These are phyloP conservation scores for Bruguiera gymnorhiza DNA, from an alignment of 345 rosid species.

Conservation along the genomic window DNA sequence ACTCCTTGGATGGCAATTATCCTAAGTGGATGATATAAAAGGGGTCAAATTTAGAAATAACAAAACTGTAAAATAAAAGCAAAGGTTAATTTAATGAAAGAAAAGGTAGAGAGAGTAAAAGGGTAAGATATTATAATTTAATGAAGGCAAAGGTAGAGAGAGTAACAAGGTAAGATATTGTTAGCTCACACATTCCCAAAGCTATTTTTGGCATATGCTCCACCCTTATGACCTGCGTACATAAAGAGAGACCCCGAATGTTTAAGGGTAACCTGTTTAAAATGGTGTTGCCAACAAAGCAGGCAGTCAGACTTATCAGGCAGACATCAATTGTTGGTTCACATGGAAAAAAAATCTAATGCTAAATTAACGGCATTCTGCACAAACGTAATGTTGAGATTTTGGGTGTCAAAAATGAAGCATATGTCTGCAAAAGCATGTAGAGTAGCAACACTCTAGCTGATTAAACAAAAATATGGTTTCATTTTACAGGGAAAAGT, in stretches of 20 bases:
- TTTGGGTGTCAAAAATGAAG: too few relatives aligned
- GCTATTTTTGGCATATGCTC: constrained; percentile 99
- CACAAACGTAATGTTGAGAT: too few relatives aligned
- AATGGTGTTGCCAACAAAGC: constrained; percentile 18
- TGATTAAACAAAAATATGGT: too few relatives aligned
- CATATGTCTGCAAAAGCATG: too few relatives aligned
- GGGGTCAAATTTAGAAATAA: background rate
- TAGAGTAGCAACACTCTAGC: too few relatives aligned
- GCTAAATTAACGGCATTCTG: background rate
- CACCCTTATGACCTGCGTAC: constrained; percentile 88
- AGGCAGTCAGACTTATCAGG: constrained; percentile 3
- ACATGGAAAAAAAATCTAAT: constrained; percentile 1
- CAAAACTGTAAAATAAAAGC: background rate
- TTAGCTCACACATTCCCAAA: constrained; percentile 80
- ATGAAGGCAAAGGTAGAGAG: background rate
- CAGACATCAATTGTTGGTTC: constrained; percentile 8
- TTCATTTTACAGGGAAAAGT: background rate
- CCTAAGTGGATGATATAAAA: background rate
- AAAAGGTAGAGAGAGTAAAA: background rate
- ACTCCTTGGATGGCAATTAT: background rate
- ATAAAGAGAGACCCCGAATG: constrained; percentile 98
- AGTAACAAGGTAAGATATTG: background rate
- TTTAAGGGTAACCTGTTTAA: constrained; percentile 78
- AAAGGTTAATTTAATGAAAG: background rate
- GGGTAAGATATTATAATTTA: background rate